A percentile compares a stretch with the other conserved stretches of the same genome.
Conservation (phyloP, 345 rosid species). For the Erucastrum elatum region DNA sequence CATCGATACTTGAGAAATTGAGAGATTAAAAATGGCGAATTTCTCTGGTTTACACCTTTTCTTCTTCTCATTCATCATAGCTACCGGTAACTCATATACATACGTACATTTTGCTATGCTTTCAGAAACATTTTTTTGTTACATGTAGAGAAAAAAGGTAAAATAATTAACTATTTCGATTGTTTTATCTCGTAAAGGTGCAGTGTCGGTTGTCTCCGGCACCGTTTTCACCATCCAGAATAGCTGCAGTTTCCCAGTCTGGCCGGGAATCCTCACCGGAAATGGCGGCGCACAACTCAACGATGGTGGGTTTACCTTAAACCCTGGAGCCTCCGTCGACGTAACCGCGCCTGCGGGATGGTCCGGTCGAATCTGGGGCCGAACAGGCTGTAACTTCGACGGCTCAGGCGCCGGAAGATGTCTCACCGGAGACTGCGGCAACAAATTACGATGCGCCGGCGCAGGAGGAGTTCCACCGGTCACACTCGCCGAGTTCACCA, state of each 20-base stretch:
- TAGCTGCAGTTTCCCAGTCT: conserved; percentile 42
- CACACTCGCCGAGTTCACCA: conserved; percentile 70
- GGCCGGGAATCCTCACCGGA: conserved; percentile 83
- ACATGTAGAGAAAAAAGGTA: not conserved
- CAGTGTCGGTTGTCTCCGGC: conserved; percentile 26
- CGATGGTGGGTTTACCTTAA: conserved; percentile 59
- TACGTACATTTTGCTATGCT: not conserved
- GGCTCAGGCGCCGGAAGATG: conserved; percentile 58
- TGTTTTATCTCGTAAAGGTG: conserved; percentile 16
- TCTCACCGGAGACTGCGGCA: conserved; percentile 78
- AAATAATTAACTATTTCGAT: not conserved
- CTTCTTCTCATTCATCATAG: conserved; percentile 30
- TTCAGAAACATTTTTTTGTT: not conserved
- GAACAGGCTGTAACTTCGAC: conserved; percentile 75
- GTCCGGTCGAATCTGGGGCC: conserved; percentile 91
- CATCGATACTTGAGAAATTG: not conserved
- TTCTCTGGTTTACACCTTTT: conserved; percentile 5
- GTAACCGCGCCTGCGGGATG: conserved; percentile 63
- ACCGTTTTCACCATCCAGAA: conserved; percentile 24
- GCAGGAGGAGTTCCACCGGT: conserved; percentile 73
- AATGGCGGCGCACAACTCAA: conserved; percentile 47
- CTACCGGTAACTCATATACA: conserved; percentile 5
- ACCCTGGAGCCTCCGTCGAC: conserved; percentile 48
- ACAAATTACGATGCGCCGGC: conserved; percentile 54
- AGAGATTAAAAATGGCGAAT: conserved; percentile 21